Conservation (phyloP, 2,329 filamentous ascomycete genomes). For the Claviceps monticola region DNA sequence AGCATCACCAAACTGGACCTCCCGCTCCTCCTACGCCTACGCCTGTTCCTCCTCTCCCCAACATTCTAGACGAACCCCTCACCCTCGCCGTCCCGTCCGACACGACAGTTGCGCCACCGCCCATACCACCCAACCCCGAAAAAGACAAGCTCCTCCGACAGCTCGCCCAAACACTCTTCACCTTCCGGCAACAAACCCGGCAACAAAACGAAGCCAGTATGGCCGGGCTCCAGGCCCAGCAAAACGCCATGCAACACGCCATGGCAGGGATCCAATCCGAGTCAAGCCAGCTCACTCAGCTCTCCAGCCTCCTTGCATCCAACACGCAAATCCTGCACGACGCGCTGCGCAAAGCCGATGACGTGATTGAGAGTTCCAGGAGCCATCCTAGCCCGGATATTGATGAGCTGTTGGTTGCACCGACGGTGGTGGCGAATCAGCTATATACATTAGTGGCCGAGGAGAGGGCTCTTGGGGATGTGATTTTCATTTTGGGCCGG, state of each 20-base stretch:
- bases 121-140: slow-evolving; percentile 89
- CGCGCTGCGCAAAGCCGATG: slow-evolving; percentile 65
- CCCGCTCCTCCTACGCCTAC: slow-evolving; percentile 12
- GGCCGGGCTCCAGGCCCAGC: slow-evolving; percentile 64
- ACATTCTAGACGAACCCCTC: slow-evolving; percentile 43
- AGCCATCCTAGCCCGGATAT: slow-evolving; percentile 59
- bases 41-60: slow-evolving; percentile 28
- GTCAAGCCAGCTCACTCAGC: slow-evolving; percentile 52
- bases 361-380: slow-evolving; percentile 59
- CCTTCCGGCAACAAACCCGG: slow-evolving; percentile 54
- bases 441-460: slow-evolving; percentile 82
- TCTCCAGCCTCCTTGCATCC: slow-evolving; percentile 56
- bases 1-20: slow-evolving; percentile 7
- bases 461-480: slow-evolving; percentile 73
- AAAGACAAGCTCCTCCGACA: slow-evolving; percentile 76
- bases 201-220: slow-evolving; percentile 62
- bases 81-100: slow-evolving; percentile 34
- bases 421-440: slow-evolving; percentile 85
- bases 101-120: slow-evolving; percentile 52
- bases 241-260: slow-evolving; percentile 58
- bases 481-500: slow-evolving; percentile 67
- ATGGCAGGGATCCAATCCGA: slow-evolving; percentile 60
- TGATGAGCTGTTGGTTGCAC: slow-evolving; percentile 85
- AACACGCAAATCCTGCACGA: slow-evolving; percentile 71
- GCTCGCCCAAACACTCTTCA: slow-evolving; percentile 55